Evolutionary conservation across 495 filamentous ascomycete species (phyloP).

Genomic region (Paragyromitra xinjiangensis): DNA sequence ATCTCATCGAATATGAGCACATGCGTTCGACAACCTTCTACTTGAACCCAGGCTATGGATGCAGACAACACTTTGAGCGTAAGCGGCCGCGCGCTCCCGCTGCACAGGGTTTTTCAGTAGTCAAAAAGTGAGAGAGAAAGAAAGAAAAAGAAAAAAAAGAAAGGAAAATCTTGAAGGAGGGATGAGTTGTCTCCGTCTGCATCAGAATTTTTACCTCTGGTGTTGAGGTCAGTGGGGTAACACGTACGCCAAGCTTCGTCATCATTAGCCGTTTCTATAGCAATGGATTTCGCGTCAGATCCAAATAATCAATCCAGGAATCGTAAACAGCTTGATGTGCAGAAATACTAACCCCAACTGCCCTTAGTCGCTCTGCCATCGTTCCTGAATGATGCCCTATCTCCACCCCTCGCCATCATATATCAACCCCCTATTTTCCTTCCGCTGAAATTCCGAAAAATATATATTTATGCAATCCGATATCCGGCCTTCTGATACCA

Average conservation of each 20-base stretch:
- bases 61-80: slow-evolving; percentile 32
- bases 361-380: not conserved
- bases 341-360: slow-evolving; percentile 7
- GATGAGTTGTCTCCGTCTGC: slow-evolving; percentile 52
- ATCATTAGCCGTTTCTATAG: slow-evolving; percentile 49
- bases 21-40: slow-evolving; percentile 37
- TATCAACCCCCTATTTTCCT: slow-evolving; percentile 18
- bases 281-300: slow-evolving; percentile 41
- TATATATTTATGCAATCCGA: slow-evolving; percentile 26
- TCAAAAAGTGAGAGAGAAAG: slow-evolving; percentile 4
- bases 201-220: slow-evolving; percentile 47
- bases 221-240: slow-evolving; percentile 46
- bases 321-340: slow-evolving; percentile 17
- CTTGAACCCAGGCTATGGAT: slow-evolving; percentile 23
- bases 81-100: slow-evolving; percentile 43
- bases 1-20: slow-evolving; percentile 48
- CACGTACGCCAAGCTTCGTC: slow-evolving; percentile 41
- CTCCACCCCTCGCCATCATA: slow-evolving; percentile 11
- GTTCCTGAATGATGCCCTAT: not conserved
- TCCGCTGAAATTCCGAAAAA: slow-evolving; percentile 34
- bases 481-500: slow-evolving; percentile 40
- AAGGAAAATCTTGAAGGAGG: slow-evolving; percentile 32
- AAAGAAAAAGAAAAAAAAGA: slow-evolving; percentile 18
- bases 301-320: slow-evolving; percentile 41
- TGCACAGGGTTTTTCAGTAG: slow-evolving; percentile 19